Conservation (phyloP, 768 basidiomycete species). For the Glaciozyma martinii region DNA sequence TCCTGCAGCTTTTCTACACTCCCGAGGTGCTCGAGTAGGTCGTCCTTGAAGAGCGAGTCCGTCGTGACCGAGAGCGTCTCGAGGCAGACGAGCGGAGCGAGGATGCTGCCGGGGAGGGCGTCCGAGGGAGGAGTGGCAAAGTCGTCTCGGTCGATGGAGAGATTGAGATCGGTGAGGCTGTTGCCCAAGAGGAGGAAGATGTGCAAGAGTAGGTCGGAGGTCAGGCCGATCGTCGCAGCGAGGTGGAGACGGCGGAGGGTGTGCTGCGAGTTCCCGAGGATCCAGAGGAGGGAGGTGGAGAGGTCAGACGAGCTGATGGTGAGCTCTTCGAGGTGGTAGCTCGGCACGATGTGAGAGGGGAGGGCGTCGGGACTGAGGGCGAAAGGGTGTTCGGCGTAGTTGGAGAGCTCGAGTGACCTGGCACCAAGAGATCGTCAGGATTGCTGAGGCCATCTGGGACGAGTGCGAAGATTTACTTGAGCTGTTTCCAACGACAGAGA, state of each 20-base stretch:
- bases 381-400: background rate
- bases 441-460: too few species aligned
- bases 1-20: too few species aligned
- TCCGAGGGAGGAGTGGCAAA: background rate
- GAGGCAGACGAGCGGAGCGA: too few species aligned
- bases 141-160: constrained; percentile 34
- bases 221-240: background rate
- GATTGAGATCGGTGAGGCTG: constrained; percentile 49
- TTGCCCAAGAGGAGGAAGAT: constrained; percentile 63
- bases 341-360: background rate
- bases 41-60: too few species aligned
- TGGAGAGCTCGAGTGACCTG: background rate
- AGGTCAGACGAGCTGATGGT: background rate
- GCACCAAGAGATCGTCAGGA: too few species aligned
- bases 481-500: background rate
- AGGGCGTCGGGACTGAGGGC: background rate
- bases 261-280: background rate
- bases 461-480: too few species aligned
- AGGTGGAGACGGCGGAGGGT: background rate
- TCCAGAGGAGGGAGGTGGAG: background rate
- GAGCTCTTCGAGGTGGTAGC: background rate
- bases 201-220: background rate
- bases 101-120: too few species aligned
- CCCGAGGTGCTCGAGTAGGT: too few species aligned
- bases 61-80: too few species aligned